These are phyloP conservation scores for Podila clonocystis DNA, from an alignment of 192 early-diverging fungal genomes.

Conservation along the genomic window DNA sequence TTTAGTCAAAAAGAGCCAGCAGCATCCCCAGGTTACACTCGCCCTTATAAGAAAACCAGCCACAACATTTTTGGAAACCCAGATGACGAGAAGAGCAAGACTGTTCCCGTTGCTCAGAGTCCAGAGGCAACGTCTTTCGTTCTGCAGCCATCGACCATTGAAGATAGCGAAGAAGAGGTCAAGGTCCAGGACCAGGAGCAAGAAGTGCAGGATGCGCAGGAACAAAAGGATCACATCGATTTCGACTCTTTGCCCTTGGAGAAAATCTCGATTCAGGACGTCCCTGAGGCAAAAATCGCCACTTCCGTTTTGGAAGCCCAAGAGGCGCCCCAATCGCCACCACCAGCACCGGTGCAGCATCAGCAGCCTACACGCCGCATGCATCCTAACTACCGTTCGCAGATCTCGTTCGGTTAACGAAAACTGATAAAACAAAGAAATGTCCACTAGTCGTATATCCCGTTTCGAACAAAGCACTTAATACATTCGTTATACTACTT, in stretches of 20 bases:
- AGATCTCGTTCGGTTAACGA: neutral
- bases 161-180: neutral
- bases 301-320: neutral
- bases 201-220: neutral
- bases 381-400: conserved; percentile 1
- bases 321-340: neutral
- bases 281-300: neutral
- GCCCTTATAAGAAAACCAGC: conserved; percentile 36
- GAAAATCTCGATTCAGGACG: neutral
- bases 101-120: neutral
- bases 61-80: conserved; percentile 46
- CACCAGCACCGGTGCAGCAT: neutral
- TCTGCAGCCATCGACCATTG: neutral
- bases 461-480: too few relatives aligned
- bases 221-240: neutral
- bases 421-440: too few relatives aligned
- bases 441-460: too few relatives aligned
- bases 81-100: neutral
- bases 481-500: too few relatives aligned
- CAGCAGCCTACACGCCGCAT: neutral
- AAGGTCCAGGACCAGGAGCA: neutral
- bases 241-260: neutral
- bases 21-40: neutral
- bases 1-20: neutral
- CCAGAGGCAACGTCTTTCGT: neutral